A percentile compares a stretch with the other conserved stretches of the same genome.
Conservation (phyloP, 306 rosid genomes). For the Spatholobus suberectus region DNA sequence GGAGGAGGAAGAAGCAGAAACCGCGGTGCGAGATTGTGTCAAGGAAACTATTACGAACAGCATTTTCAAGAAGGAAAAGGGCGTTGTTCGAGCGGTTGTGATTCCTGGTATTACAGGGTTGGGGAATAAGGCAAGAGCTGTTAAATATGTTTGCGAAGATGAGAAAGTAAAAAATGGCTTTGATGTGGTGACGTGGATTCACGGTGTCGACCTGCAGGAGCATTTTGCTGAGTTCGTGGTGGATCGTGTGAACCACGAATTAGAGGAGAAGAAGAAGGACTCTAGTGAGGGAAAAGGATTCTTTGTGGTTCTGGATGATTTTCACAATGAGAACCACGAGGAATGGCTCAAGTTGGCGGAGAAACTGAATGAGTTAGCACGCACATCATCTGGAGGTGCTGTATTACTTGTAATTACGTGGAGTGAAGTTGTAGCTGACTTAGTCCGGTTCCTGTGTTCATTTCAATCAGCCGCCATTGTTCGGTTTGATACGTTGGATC, state of each 20-base stretch:
- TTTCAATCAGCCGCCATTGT: background rate
- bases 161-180: no score
- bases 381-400: background rate
- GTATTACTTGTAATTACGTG: background rate
- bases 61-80: background rate
- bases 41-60: no score
- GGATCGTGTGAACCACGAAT: no score
- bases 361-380: background rate
- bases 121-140: no score
- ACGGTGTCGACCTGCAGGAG: no score
- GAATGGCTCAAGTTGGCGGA: background rate
- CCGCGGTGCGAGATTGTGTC: no score
- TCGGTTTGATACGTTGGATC: background rate
- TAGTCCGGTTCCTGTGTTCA: background rate
- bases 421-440: background rate
- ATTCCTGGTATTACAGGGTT: background rate
- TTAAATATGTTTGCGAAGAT: no score
- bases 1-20: background rate
- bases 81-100: background rate
- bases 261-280: no score
- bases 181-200: no score
- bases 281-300: background rate
- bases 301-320: background rate
- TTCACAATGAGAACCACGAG: background rate
- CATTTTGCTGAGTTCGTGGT: no score